Conservation (phyloP, 257 asterid species). For the Craterostigma plantagineum region DNA sequence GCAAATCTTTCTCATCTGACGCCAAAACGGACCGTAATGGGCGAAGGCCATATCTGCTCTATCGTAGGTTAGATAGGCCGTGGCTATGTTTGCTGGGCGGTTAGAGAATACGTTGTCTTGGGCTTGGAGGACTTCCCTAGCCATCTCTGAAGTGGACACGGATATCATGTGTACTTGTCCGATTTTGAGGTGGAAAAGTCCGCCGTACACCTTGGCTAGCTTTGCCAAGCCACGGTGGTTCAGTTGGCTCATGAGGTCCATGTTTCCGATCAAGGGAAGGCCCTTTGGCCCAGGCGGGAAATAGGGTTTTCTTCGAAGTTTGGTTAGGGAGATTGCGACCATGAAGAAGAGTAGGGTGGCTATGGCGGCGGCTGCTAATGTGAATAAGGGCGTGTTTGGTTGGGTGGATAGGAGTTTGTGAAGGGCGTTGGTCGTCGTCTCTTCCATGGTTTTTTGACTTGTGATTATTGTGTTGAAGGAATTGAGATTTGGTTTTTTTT, state of each 20-base stretch:
- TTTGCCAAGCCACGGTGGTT: constrained; percentile 66
- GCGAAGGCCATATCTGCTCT: constrained; percentile 96
- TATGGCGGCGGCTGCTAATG: too few relatives aligned
- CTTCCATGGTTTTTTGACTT: too few relatives aligned
- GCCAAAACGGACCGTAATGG: constrained; percentile 90
- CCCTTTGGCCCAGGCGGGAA: constrained; percentile 78
- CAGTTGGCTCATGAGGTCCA: constrained; percentile 43
- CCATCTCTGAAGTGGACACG: constrained; percentile 59
- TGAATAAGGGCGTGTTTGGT: too few relatives aligned
- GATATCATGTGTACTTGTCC: constrained; percentile 54
- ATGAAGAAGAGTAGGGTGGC: too few relatives aligned
- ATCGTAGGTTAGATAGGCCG: constrained; percentile 58
- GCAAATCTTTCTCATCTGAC: constrained; percentile 82
- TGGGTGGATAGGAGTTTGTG: too few relatives aligned
- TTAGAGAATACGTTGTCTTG: constrained; percentile 82
- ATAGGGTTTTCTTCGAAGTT: constrained; percentile 25
- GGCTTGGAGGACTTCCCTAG: constrained; percentile 67
- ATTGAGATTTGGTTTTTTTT: too few relatives aligned
- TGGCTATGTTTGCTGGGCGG: constrained; percentile 68
- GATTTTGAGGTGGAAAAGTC: constrained; percentile 47
- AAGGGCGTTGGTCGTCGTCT: too few relatives aligned
- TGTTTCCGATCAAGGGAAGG: constrained; percentile 68
- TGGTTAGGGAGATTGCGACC: too few relatives aligned
- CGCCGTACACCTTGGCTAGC: constrained; percentile 56
- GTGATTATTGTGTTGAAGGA: too few relatives aligned